phyloP scores from a whole-genome alignment of 2,329 filamentous ascomycete genomes.

The Cladosporium sp. region DNA sequence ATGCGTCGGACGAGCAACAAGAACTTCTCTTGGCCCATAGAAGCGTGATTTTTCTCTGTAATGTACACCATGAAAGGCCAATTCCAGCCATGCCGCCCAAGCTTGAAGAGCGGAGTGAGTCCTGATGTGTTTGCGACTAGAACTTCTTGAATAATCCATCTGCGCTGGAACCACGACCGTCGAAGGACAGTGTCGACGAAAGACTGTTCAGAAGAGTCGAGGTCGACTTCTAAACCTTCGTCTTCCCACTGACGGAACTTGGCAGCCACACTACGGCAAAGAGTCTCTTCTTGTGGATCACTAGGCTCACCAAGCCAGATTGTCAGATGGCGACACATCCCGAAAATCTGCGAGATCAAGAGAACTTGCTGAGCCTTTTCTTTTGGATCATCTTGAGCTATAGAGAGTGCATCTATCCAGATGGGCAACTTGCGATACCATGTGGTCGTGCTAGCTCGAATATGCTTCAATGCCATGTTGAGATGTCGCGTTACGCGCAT shows the following conservation, averaged over 20 bases:
- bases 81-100: neutral
- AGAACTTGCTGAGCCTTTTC: neutral
- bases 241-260: neutral
- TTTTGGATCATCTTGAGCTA: neutral
- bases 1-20: neutral
- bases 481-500: neutral
- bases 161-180: neutral
- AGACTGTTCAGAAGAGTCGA: neutral
- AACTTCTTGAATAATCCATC: neutral
- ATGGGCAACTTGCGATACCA: neutral
- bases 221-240: neutral
- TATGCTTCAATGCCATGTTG: neutral
- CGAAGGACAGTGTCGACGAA: neutral
- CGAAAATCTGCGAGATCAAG: neutral
- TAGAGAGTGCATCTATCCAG: neutral
- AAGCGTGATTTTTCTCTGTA: neutral
- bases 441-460: neutral
- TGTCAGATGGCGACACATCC: neutral
- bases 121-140: neutral
- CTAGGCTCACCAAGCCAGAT: neutral
- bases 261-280: neutral
- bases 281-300: neutral
- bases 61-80: neutral
- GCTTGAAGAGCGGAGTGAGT: neutral
- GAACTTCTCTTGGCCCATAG: neutral